Percentiles rank a stretch among this genome's conserved stretches.
Evolutionary conservation across 768 basidiomycete species (phyloP).

Genomic region (Rhodotorula kratochvilovae): DNA sequence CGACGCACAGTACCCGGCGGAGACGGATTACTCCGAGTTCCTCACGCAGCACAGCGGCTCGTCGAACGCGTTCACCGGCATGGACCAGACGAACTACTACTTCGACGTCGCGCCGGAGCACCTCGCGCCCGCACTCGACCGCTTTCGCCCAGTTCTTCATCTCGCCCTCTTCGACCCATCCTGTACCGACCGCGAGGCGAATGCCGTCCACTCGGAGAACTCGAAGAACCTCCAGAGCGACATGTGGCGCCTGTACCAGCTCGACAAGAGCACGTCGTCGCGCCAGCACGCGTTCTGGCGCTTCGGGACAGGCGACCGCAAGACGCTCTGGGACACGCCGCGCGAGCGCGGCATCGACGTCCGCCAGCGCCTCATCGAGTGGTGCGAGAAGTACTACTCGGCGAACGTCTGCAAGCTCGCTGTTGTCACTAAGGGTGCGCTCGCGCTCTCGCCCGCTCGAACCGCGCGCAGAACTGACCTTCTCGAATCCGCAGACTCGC

Average conservation of each 20-base stretch:
- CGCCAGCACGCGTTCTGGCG: slow-evolving; percentile 51
- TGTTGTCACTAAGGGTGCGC: slow-evolving; percentile 48
- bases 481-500: slow-evolving; percentile 33
- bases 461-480: neutral
- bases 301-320: slow-evolving; percentile 52
- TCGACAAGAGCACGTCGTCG: slow-evolving; percentile 66
- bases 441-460: neutral
- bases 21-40: slow-evolving; percentile 86
- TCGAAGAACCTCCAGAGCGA: slow-evolving; percentile 92
- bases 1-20: slow-evolving; percentile 76
- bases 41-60: slow-evolving; percentile 57
- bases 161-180: slow-evolving; percentile 75
- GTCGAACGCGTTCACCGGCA: slow-evolving; percentile 89
- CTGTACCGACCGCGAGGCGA: slow-evolving; percentile 81
- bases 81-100: slow-evolving; percentile 85
- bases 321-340: slow-evolving; percentile 50
- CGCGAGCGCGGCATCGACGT: slow-evolving; percentile 48
- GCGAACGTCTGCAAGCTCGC: slow-evolving; percentile 51
- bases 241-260: slow-evolving; percentile 87
- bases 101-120: slow-evolving; percentile 59
- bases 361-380: slow-evolving; percentile 50
- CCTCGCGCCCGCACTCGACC: slow-evolving; percentile 45
- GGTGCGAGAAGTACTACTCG: slow-evolving; percentile 51
- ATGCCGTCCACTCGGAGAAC: slow-evolving; percentile 95
- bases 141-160: slow-evolving; percentile 72